phyloP scores from a whole-genome alignment of 495 filamentous ascomycete species.

The Lineolata rhizophorae region DNA sequence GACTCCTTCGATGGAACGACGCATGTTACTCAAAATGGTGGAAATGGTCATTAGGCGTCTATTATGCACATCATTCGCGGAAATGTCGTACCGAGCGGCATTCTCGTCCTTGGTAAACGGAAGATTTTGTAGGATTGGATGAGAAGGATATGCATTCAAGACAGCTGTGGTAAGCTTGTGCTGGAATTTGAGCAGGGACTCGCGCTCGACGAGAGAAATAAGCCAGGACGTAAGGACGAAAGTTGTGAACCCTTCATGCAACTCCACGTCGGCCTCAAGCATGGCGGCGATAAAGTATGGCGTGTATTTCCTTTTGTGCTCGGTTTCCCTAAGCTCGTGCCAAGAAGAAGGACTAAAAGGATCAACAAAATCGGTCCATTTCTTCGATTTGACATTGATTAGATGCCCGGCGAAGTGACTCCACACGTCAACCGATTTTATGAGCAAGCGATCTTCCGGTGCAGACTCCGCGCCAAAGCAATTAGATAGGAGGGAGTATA shows the following conservation, averaged over 20 bases:
- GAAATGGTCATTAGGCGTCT: constrained; percentile 39
- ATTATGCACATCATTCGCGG: constrained; percentile 29
- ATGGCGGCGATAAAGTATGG: constrained; percentile 38
- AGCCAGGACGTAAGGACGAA: constrained; percentile 40
- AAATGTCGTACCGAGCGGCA: constrained; percentile 25
- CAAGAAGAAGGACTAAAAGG: constrained; percentile 35
- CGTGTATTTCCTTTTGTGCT: constrained; percentile 40
- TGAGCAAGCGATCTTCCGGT: constrained; percentile 34
- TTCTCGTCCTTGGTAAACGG: constrained; percentile 30
- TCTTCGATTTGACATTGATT: constrained; percentile 15
- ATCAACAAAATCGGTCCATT: constrained; percentile 37
- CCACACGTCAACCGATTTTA: constrained; percentile 21
- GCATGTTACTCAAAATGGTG: constrained; percentile 43
- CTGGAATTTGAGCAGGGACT: constrained; percentile 45
- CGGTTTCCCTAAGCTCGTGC: constrained; percentile 35
- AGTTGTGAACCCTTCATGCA: too few species aligned
- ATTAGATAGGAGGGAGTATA: constrained; percentile 40
- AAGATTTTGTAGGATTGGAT: constrained; percentile 35
- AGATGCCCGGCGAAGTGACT: constrained; percentile 11
- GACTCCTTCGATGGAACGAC: constrained; percentile 9
- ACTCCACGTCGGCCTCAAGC: constrained; percentile 28
- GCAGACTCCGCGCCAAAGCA: constrained; percentile 40
- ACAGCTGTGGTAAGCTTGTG: constrained; percentile 35
- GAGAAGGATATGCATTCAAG: constrained; percentile 23
- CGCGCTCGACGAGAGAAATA: constrained; percentile 38